Base-by-base conservation (phyloP, 2,329 filamentous ascomycete species). In the Zelopaecilomyces penicillatus region DNA sequence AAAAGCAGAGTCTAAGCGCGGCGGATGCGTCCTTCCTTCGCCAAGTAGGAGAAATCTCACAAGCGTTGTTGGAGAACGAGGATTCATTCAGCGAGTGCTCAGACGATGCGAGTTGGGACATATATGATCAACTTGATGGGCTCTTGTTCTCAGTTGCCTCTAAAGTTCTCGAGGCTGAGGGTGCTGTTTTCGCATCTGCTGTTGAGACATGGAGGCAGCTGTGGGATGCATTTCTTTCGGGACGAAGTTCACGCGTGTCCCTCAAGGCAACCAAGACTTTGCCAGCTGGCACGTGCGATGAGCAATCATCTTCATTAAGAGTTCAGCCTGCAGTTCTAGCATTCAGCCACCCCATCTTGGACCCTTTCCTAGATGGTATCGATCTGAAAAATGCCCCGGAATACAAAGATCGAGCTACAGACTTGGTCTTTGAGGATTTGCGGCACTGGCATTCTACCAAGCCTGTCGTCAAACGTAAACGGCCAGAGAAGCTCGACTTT, bases 361-460 rank as follows among this genome's bases (percentile, higher is more conserved):
- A 76, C 45, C 54, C 57, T 5, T 73, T 70, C 47, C 54, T 78
- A n/a, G 52, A 61, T 32, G 60, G 62, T 4, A 63, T 76, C 9
- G 57, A 65, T 8, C 52, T 75, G 8, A 53, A 60, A 1, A 55
- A 61, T 27, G 49, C 59, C 19, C 31, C 41, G 1, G 47, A 52
- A 4, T 31, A n/a, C 3, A 33, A 41, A 6, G 29, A 41, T 30
- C 8, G 9, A 12, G 39, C 52, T 1, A 37, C 46, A 6, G 52
- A 62, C 48, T 65, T 63, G 39, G 54, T 71, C 11, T 76, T 73
- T 52, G 55, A 65, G 46, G 74, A 79, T 45, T 59, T 73, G 3
- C 63, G 65, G 0, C 78, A 85, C 55, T 85, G 80, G 82, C 80
- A 84, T 51, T 80, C 78, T 44, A 66, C 71, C 31, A 78, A 75